phyloP scores from a whole-genome alignment of 306 rosid species.

The Gleditsia sinensis region DNA sequence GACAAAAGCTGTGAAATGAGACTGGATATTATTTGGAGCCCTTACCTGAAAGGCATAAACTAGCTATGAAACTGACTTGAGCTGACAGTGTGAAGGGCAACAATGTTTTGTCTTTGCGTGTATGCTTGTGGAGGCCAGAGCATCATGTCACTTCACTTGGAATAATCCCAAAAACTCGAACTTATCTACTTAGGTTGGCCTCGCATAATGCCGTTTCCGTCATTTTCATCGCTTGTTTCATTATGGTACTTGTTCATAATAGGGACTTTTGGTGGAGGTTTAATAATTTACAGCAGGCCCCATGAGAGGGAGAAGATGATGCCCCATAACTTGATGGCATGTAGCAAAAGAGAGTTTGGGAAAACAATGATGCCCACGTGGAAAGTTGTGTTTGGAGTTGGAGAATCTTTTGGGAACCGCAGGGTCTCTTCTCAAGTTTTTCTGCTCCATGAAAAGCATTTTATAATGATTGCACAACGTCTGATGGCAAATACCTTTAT shows the following conservation, averaged over 20 bases:
- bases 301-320: not conserved
- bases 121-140: not conserved
- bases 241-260: not conserved
- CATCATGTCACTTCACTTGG: not conserved
- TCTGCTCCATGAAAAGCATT: not conserved
- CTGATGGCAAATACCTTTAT: not conserved
- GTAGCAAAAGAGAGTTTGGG: not conserved
- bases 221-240: not conserved
- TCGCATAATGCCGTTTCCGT: not conserved
- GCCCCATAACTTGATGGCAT: not conserved
- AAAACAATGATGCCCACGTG: not conserved
- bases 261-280: not conserved
- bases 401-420: not conserved
- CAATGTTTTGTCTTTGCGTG: not conserved
- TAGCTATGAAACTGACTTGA: not conserved
- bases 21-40: not conserved
- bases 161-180: not conserved
- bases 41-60: not conserved
- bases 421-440: not conserved
- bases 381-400: not conserved
- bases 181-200: not conserved
- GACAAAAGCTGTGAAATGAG: not conserved
- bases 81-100: not conserved
- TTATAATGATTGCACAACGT: constrained; percentile 29
- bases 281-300: not conserved